Base-by-base conservation (phyloP, 1,284 basidiomycete species). In the Ceratobasidium sp. region DNA sequence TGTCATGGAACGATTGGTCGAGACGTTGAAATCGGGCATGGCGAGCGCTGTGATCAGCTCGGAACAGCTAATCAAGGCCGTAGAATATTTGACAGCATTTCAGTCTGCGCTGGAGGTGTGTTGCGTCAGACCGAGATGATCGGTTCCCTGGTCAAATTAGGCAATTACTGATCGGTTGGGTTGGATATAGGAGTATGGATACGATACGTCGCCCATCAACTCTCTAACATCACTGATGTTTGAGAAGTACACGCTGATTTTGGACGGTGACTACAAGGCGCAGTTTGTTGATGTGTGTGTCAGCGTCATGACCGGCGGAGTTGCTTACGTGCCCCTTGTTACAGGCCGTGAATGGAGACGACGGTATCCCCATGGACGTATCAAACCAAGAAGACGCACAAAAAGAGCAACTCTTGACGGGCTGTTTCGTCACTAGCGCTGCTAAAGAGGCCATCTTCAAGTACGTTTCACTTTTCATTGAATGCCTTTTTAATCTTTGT, bases 361-460 rank as follows among this genome's bases (percentile, higher is more conserved):
- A 99, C 76, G 89, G 93, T 77, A 85, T 94, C 57, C 89, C 96
- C 0, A 97, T 99, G 93, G 85, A 90, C 73, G 87, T 93, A 3
- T 87, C 60, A 92, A 71, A 86, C 86, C 29, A 78, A 82, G 0
- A 84, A 65, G 60, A 65, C n/a, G 47, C 34, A 22, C 60, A 65
- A 47, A 65, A 65, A 31, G 45, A 49, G 60, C 60, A 65, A 32
- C 38, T 65, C 20, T 47, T 65, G 34, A 32, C 38, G 34, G 43
- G 45, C 17, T 65, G 60, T 65, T 65, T 65, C 49, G 60, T 65
- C 38, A 65, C 60, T 1, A 34, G n/a, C 17, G 60, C 60, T 20
- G 60, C 60, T 5, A 6, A 47, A 31, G 60, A 52, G 7, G 60
- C 49, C 47, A 65, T 65, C 40, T 65, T 52, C 60, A 65, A 49